phyloP scores from a whole-genome alignment of 148 eudicot genomes.

The Rhododendron kiyosumense region DNA sequence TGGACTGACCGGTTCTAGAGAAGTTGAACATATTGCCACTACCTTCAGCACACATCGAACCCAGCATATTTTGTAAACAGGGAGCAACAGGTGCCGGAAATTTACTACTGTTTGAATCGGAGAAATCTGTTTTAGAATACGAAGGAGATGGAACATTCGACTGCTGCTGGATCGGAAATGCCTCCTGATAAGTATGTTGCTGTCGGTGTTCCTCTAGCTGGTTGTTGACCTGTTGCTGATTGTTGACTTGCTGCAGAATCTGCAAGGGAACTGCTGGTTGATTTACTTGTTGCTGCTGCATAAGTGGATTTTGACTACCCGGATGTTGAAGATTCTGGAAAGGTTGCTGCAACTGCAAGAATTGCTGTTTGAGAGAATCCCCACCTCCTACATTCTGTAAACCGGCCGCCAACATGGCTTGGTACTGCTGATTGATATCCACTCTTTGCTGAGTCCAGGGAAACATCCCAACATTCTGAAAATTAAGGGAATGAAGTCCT shows the following conservation, averaged over 20 bases:
- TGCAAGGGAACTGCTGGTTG: slow-evolving; percentile 56
- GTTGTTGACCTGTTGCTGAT: slow-evolving; percentile 39
- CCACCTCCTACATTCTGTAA: slow-evolving; percentile 61
- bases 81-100: slow-evolving; percentile 39
- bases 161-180: slow-evolving; percentile 54
- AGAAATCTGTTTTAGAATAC: slow-evolving; percentile 49
- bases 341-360: slow-evolving; percentile 85
- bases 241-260: slow-evolving; percentile 38
- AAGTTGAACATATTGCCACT: slow-evolving; percentile 53
- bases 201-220: slow-evolving; percentile 43
- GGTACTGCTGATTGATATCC: slow-evolving; percentile 86
- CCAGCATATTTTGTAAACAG: slow-evolving; percentile 55
- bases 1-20: slow-evolving; percentile 43
- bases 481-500: slow-evolving; percentile 62
- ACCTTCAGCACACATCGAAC: slow-evolving; percentile 54
- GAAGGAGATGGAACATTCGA: slow-evolving; percentile 46
- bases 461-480: slow-evolving; percentile 66
- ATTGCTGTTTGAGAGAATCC: slow-evolving; percentile 60
- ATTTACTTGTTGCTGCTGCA: slow-evolving; percentile 51
- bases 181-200: slow-evolving; percentile 52
- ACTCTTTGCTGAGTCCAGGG: slow-evolving; percentile 87
- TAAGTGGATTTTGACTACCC: slow-evolving; percentile 45
- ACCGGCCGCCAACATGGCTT: slow-evolving; percentile 70
- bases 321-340: slow-evolving; percentile 65
- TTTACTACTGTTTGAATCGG: slow-evolving; percentile 32